Conservation (phyloP, 73 alveolate genomes). For the Paramecium octaurelia region DNA sequence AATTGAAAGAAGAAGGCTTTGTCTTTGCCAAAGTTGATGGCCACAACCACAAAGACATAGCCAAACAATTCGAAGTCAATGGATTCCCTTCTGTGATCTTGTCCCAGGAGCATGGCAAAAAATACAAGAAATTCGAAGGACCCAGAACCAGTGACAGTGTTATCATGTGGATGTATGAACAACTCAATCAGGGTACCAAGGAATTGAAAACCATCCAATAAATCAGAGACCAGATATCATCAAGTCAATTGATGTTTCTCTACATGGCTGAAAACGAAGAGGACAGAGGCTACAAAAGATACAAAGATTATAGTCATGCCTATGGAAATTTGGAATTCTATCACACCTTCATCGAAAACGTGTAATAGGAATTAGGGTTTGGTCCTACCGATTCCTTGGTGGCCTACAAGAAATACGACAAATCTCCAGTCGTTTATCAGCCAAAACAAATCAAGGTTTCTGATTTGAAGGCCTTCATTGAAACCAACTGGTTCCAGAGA, state of each 20-base stretch:
- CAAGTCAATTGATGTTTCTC: background rate
- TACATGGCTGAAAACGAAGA: conserved; percentile 3
- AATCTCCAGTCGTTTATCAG: background rate
- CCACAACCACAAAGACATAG: conserved; percentile 3
- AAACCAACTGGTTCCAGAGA: background rate
- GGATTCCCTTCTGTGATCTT: conserved; percentile 31
- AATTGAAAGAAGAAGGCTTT: conserved; percentile 24
- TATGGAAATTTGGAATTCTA: conserved; percentile 1
- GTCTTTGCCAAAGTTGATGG: conserved; percentile 45
- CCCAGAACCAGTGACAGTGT: conserved; percentile 43
- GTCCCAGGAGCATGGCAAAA: background rate
- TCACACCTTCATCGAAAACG: conserved; percentile 1
- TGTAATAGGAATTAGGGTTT: conserved; percentile 21
- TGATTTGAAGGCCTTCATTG: conserved; percentile 33
- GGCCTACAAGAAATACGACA: conserved; percentile 10
- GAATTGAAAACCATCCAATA: background rate
- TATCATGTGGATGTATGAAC: conserved; percentile 26
- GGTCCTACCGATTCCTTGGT: background rate
- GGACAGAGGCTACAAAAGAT: conserved; percentile 39
- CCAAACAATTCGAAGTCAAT: conserved; percentile 36
- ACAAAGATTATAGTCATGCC: conserved; percentile 10
- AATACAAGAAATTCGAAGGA: conserved; percentile 22
- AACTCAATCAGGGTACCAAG: conserved; percentile 1
- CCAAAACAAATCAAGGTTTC: background rate
- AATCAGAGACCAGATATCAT: background rate